Base-by-base conservation (phyloP, 116 monocot species). In the Posidonia oceanica region DNA sequence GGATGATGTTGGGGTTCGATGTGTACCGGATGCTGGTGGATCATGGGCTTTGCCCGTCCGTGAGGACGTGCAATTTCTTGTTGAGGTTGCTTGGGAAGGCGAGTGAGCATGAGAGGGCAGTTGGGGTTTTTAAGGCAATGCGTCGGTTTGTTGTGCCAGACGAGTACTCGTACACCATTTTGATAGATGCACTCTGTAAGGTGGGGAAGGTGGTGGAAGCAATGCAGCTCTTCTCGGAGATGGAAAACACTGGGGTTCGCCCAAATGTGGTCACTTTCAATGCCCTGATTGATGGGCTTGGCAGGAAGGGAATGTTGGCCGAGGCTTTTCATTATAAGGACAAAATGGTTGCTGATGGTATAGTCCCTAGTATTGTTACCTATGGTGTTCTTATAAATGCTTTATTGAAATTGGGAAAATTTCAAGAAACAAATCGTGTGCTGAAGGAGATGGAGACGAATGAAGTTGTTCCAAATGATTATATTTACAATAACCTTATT, bases 191-290 rank as follows among this genome's bases (percentile, higher is more conserved):
- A 0, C 63, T 79, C n/a, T 91, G 91, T 72, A 95, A 88, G 76
- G 76, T 20, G 10, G 64, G 83, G n/a, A 22, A 76, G 18, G 51
- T 91, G 2, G 74, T 79, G 39, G 81, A 76, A 13, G 95, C 86
- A 1, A 15, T 77, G 48, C 40, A 15, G 53, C n/a, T 91, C 65
- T 86, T 95, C 36, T 51, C 64, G 8, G 91, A 88, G 71, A 86
- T 95, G 88, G 78, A 83, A 67, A 81, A 69, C 10, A 12, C 39
- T 0, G 84, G 86, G 8, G 58, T 88, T 59, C 2, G 22, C 29
- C 83, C 88, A 2, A 80, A 72, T 17, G 79, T 86, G 14, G 85
- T 91, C n/a, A 77, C 94, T 2, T 94, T 86, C 75, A 94, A 94
- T 76, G 85, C 69, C 5, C 68, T 94, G 16, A 73, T 90, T 17